Conservation (phyloP, 2,329 filamentous ascomycete species). For the Phaeoacremonium minimum region DNA sequence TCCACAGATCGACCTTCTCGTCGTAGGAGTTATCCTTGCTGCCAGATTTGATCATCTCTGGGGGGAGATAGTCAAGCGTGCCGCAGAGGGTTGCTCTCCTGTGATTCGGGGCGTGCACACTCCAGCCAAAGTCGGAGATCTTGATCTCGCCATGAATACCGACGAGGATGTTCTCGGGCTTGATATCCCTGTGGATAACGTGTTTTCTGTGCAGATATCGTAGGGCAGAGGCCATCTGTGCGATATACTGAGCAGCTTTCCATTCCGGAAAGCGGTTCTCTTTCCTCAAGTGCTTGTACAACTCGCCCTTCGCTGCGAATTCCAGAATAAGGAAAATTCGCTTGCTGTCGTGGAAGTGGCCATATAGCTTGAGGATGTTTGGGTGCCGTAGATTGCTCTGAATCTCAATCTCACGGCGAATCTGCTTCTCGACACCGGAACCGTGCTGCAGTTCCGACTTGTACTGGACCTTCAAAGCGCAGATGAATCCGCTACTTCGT, state of each 20-base stretch:
- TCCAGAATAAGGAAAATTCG: constrained; percentile 84
- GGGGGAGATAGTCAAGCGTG: constrained; percentile 93
- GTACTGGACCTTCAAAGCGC: constrained; percentile 81
- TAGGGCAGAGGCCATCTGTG: constrained; percentile 85
- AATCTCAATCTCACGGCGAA: constrained; percentile 84
- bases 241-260: constrained; percentile 83
- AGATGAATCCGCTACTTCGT: constrained; percentile 74
- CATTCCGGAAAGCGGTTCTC: constrained; percentile 79
- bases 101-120: constrained; percentile 94
- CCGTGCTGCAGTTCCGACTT: constrained; percentile 78
- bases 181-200: constrained; percentile 96
- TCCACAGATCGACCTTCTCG: constrained; percentile 97
- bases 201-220: constrained; percentile 94
- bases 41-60: constrained; percentile 90
- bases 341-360: constrained; percentile 86
- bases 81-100: constrained; percentile 93
- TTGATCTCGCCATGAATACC: constrained; percentile 98
- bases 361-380: constrained; percentile 79
- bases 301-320: constrained; percentile 79
- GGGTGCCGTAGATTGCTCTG: constrained; percentile 83
- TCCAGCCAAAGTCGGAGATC: constrained; percentile 98
- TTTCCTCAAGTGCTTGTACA: constrained; percentile 81
- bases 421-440: constrained; percentile 76
- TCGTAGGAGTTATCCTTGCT: constrained; percentile 82
- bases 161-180: constrained; percentile 94